phyloP scores from a whole-genome alignment of 805 yeast genomes.

The Zygosaccharomyces siamensis region DNA sequence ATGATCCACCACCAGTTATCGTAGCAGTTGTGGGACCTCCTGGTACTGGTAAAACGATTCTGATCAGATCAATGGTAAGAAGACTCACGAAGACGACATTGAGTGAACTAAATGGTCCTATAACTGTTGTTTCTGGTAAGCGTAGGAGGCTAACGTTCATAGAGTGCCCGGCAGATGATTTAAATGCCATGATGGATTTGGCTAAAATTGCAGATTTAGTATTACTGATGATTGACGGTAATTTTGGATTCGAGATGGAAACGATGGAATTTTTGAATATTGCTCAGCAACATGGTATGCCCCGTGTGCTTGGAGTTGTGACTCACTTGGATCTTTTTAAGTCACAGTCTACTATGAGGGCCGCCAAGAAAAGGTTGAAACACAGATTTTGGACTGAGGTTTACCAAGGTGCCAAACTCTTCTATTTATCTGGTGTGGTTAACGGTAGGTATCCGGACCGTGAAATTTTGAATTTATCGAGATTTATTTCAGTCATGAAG shows the following conservation, averaged over 20 bases:
- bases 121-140: constrained; percentile 94
- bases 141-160: constrained; percentile 87
- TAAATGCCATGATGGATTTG: constrained; percentile 92
- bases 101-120: constrained; percentile 87
- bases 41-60: constrained; percentile 95
- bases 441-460: constrained; percentile 98
- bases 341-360: constrained; percentile 80
- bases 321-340: constrained; percentile 94
- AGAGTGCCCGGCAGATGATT: constrained; percentile 81
- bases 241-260: constrained; percentile 98
- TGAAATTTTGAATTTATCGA: constrained; percentile 82
- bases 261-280: constrained; percentile 97
- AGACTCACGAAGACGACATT: constrained; percentile 83
- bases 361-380: constrained; percentile 86
- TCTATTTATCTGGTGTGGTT: constrained; percentile 89
- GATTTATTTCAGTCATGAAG: constrained; percentile 95
- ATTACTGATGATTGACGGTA: constrained; percentile 85
- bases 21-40: constrained; percentile 98
- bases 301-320: constrained; percentile 89
- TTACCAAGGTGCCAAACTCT: constrained; percentile 94
- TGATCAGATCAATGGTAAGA: constrained; percentile 82
- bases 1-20: constrained; percentile 94
- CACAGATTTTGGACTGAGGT: constrained; percentile 99
- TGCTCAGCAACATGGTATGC: constrained; percentile 99
- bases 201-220: constrained; percentile 95